Conservation (phyloP, 1,139 yeast genomes). For the Meyerozyma smithsonii region DNA sequence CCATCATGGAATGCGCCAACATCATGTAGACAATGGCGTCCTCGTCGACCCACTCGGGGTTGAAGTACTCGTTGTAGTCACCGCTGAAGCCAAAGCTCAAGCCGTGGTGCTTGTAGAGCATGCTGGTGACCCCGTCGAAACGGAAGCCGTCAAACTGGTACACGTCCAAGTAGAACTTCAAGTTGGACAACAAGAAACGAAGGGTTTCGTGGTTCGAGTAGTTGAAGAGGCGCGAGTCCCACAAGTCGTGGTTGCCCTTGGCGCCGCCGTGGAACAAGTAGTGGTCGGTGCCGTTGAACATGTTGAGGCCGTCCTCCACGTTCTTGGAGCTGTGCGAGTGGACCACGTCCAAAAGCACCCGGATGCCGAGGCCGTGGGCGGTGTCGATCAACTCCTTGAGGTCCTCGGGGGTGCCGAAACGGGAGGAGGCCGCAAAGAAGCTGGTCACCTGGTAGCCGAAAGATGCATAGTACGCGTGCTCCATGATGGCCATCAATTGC, state of each 20-base stretch:
- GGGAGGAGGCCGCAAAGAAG: slow-evolving; percentile 83
- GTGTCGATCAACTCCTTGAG: slow-evolving; percentile 84
- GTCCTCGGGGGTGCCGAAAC: slow-evolving; percentile 94
- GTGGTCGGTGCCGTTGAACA: slow-evolving; percentile 93
- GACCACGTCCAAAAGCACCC: slow-evolving; percentile 85
- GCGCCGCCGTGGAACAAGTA: slow-evolving; percentile 88
- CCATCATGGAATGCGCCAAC: slow-evolving; percentile 77
- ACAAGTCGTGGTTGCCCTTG: slow-evolving; percentile 81
- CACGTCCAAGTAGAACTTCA: slow-evolving; percentile 78
- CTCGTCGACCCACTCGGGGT: slow-evolving; percentile 74
- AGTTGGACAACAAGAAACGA: slow-evolving; percentile 80
- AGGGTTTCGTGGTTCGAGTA: slow-evolving; percentile 89
- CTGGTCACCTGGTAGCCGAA: slow-evolving; percentile 95
- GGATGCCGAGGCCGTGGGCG: slow-evolving; percentile 84
- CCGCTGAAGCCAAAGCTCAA: slow-evolving; percentile 87
- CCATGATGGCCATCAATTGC: slow-evolving; percentile 98
- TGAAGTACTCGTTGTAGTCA: slow-evolving; percentile 86
- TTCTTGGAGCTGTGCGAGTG: slow-evolving; percentile 96
- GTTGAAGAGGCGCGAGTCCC: slow-evolving; percentile 94
- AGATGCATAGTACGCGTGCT: slow-evolving; percentile 96
- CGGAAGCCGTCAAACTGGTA: slow-evolving; percentile 92
- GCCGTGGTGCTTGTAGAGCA: slow-evolving; percentile 92
- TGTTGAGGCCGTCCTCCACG: slow-evolving; percentile 88
- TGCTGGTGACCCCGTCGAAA: slow-evolving; percentile 94
- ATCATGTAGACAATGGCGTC: slow-evolving; percentile 85